Evolutionary conservation across 2,329 filamentous ascomycete genomes (phyloP).

Genomic region (Thermothelomyces thermophilus): DNA sequence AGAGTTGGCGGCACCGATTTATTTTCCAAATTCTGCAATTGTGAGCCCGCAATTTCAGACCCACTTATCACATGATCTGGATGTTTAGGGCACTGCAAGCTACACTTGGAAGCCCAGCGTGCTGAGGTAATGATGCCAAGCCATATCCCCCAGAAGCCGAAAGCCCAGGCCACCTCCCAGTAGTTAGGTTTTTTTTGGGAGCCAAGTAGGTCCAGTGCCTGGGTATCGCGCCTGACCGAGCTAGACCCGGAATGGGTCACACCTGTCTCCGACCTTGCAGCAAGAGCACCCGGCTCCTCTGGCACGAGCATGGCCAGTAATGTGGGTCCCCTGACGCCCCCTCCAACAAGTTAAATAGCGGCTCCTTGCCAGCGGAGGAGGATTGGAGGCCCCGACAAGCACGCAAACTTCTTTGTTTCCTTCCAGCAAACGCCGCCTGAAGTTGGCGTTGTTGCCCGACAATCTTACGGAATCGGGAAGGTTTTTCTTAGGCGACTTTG

Average conservation of each 20-base stretch:
- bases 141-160: no score
- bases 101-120: no score
- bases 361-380: slow-evolving; percentile 14
- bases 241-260: slow-evolving; percentile 8
- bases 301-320: not conserved
- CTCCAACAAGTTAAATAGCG: slow-evolving; percentile 20
- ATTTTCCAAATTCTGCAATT: slow-evolving; percentile 26
- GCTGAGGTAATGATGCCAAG: slow-evolving; percentile 17
- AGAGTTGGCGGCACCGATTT: slow-evolving; percentile 25
- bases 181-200: no score
- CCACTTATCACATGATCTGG: slow-evolving; percentile 23
- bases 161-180: not conserved
- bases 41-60: slow-evolving; percentile 22
- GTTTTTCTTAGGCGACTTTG: not conserved
- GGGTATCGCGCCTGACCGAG: not conserved
- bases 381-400: slow-evolving; percentile 16
- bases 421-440: slow-evolving; percentile 8
- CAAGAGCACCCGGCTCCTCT: not conserved
- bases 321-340: slow-evolving; percentile 11
- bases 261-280: slow-evolving; percentile 7
- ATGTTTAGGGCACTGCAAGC: slow-evolving; percentile 25
- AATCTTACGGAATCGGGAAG: not conserved
- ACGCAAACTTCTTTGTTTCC: slow-evolving; percentile 18
- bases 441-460: not conserved
- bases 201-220: no score